phyloP scores from a whole-genome alignment of 2,329 filamentous ascomycete species.

The Kalmusia sp. region DNA sequence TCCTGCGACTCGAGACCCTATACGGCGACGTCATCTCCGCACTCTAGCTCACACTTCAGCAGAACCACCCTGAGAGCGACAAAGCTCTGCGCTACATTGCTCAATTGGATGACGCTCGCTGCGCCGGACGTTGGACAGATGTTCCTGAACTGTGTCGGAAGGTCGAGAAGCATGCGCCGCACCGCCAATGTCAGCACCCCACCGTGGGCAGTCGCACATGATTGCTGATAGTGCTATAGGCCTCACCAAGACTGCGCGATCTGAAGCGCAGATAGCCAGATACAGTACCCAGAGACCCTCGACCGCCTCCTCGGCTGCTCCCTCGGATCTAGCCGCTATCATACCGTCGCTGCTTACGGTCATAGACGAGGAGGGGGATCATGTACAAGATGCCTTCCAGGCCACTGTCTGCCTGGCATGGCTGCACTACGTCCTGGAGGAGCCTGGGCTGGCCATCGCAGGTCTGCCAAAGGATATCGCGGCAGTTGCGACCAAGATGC shows the following conservation, averaged over 20 bases:
- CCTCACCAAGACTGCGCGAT: slow-evolving; percentile 55
- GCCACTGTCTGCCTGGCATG: slow-evolving; percentile 84
- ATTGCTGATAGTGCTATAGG: slow-evolving; percentile 36
- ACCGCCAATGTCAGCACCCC: slow-evolving; percentile 74
- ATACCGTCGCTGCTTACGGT: slow-evolving; percentile 50
- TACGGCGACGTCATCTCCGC: slow-evolving; percentile 41
- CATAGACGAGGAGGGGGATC: slow-evolving; percentile 48
- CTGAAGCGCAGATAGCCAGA: slow-evolving; percentile 55
- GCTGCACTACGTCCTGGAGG: slow-evolving; percentile 79
- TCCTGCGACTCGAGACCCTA: slow-evolving; percentile 4
- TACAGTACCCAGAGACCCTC: slow-evolving; percentile 50
- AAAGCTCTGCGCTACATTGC: slow-evolving; percentile 86
- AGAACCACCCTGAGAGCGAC: slow-evolving; percentile 62
- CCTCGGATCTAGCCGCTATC: slow-evolving; percentile 44
- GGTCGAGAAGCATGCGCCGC: slow-evolving; percentile 89
- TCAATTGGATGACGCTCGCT: slow-evolving; percentile 84
- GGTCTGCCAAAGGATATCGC: slow-evolving; percentile 70
- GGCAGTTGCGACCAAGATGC: slow-evolving; percentile 30
- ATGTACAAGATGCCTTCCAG: slow-evolving; percentile 70
- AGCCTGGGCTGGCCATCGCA: slow-evolving; percentile 68
- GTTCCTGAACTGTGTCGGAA: slow-evolving; percentile 91
- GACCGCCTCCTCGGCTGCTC: slow-evolving; percentile 48
- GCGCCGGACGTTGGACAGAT: slow-evolving; percentile 84
- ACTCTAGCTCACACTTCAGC: slow-evolving; percentile 34
- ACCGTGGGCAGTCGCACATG: slow-evolving; percentile 18